Evolutionary conservation across 768 basidiomycete species (phyloP), one percentile per base, ranked within the genome.

Genomic region (Boletus subcaerulescens): DNA sequence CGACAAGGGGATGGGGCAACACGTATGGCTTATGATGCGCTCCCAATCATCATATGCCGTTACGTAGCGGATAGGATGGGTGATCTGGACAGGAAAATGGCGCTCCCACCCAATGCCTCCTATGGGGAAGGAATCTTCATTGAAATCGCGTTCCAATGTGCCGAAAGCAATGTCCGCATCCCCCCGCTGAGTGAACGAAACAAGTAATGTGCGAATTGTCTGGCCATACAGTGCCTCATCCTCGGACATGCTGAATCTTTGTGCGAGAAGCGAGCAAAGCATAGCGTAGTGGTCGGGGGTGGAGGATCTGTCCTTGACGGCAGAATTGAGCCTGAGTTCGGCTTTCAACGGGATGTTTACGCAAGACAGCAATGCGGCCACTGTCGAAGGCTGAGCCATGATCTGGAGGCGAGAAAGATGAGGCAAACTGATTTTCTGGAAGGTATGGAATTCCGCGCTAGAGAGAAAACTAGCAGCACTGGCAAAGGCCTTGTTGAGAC

Each of bases 401-500:
- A 49, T 41, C 1, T 3, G 0, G 14, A 35, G 33, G 33, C 13
- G 33, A 35, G 33, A 14, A 35, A 35, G 33, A 5, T 14, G 33
- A 35, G 33, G 33, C 33, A 35, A 35, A 35, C 12, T 24, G 35
- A 38, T 48, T 38, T 24, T 48, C 20, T 36, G 46, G 22, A 36
- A 17, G 22, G 7, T 24, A 3, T 42, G 9, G 20, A 15, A 29
- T 6, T 9, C 12, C 18, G 5, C 2, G n/a, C 22, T 44, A 11
- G 48, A 36, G 29, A 41, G 17, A 41, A 29, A n/a, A 9, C 14
- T 13, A 7, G 18, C 7, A 6, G 46, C 29, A 13, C 44, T 60
- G 7, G 72, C 68, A 9, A 76, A 60, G 11, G 65, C 63, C 41
- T 66, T 50, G n/a, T 70, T 62, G 14, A 79, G 62, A 49, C 68